These are phyloP conservation scores for Cubamyces sp. DNA, from an alignment of 768 basidiomycete species.

Conservation along the genomic window DNA sequence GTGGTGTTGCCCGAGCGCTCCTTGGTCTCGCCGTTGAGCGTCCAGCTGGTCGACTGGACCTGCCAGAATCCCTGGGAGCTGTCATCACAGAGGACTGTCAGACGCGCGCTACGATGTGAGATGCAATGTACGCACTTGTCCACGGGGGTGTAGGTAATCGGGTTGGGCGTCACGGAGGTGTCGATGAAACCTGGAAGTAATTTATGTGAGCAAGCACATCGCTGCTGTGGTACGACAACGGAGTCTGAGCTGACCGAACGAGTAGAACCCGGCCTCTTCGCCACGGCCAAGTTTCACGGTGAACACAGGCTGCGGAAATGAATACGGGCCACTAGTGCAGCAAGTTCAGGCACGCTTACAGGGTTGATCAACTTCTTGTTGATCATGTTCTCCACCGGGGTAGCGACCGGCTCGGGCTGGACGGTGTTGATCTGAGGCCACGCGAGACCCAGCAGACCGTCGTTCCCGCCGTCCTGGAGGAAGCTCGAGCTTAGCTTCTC, in stretches of 20 bases:
- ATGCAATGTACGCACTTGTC: conserved; percentile 28
- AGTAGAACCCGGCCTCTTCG: conserved; percentile 43
- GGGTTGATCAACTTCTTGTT: conserved; percentile 37
- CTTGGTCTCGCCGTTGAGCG: conserved; percentile 32
- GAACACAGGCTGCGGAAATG: conserved; percentile 36
- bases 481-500: conserved; percentile 40
- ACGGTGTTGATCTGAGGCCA: conserved; percentile 46
- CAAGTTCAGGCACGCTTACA: conserved; percentile 5
- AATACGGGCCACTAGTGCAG: background rate
- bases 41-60: conserved; percentile 36
- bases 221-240: background rate
- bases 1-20: conserved; percentile 38
- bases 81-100: conserved; percentile 10
- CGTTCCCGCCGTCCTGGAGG: conserved; percentile 39
- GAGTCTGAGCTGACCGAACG: conserved; percentile 36
- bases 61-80: conserved; percentile 46
- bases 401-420: conserved; percentile 39
- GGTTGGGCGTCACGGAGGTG: conserved; percentile 35
- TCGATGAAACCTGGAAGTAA: conserved; percentile 36
- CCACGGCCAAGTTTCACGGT: conserved; percentile 43
- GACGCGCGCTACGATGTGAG: background rate
- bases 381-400: conserved; percentile 46
- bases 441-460: conserved; percentile 44
- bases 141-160: conserved; percentile 33
- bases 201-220: background rate